phyloP scores from a whole-genome alignment of 208 protist genomes.

The Naegleria fowleri region DNA sequence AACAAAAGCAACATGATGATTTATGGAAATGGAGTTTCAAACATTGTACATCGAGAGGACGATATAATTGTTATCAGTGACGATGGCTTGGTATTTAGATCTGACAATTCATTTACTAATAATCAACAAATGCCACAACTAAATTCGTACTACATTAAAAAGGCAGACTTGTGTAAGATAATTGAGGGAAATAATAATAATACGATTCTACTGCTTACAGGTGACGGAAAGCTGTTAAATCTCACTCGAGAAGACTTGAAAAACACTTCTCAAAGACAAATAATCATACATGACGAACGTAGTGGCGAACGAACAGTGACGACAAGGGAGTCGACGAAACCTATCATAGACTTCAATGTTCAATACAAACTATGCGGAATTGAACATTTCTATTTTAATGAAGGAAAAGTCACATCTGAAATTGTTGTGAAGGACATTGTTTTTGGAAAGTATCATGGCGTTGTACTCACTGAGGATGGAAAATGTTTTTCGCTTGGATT shows the following conservation, averaged over 20 bases:
- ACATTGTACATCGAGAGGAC: neutral
- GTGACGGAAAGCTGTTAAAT: neutral
- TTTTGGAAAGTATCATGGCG: neutral
- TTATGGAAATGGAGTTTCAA: neutral
- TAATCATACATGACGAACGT: neutral
- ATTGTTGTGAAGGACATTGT: neutral
- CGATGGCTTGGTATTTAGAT: neutral
- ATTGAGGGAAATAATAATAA: neutral
- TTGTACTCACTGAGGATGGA: neutral
- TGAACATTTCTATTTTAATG: neutral
- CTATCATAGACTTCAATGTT: neutral
- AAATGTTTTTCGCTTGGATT: neutral
- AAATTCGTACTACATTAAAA: constrained; percentile 11
- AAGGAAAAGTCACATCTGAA: neutral
- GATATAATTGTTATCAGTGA: neutral
- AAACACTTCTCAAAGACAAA: neutral
- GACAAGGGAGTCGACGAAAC: neutral
- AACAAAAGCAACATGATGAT: neutral
- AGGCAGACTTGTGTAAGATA: neutral
- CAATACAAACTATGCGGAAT: neutral
- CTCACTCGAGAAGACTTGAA: neutral
- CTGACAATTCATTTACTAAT: neutral
- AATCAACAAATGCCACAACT: neutral
- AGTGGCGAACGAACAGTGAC: neutral
- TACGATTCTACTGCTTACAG: neutral